Evolutionary conservation across 1,284 basidiomycete genomes (phyloP).

Genomic region (Trichosporon sp.): DNA sequence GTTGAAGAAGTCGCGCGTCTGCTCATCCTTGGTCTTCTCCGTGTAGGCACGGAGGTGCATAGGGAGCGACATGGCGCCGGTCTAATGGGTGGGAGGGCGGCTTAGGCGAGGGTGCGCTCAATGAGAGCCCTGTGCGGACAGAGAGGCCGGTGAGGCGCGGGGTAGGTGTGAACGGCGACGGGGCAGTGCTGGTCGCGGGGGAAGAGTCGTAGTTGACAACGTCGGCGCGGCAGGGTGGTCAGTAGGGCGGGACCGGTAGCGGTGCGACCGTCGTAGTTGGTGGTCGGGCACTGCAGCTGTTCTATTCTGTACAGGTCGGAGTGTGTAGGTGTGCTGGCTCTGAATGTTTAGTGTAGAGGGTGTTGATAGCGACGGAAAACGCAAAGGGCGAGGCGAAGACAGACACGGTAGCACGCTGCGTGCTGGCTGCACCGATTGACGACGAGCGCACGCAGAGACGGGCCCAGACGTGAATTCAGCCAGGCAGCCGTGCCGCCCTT

Average conservation of each 20-base stretch:
- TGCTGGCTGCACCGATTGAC: neutral
- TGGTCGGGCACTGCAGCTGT: neutral
- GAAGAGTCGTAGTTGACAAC: neutral
- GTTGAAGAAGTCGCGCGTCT: slow-evolving; percentile 76
- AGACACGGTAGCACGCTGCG: neutral
- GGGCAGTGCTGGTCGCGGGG: neutral
- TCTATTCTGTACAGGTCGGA: neutral
- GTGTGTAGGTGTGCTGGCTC: neutral
- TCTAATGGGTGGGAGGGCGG: neutral
- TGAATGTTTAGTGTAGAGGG: too few relatives aligned
- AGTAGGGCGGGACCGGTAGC: neutral
- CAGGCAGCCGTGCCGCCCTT: neutral
- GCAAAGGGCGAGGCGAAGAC: neutral
- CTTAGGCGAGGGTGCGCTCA: neutral
- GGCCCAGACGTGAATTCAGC: slow-evolving; percentile 3
- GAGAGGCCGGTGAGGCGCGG: neutral
- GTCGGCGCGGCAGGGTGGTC: neutral
- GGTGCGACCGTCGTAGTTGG: neutral
- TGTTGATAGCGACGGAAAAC: neutral
- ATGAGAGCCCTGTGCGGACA: neutral
- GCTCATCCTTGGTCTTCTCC: slow-evolving; percentile 80
- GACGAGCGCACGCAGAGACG: neutral
- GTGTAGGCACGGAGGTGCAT: slow-evolving; percentile 76
- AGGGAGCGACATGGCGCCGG: slow-evolving; percentile 49
- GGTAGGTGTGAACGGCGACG: neutral